Evolutionary conservation across 495 filamentous ascomycete genomes (phyloP), one percentile per base, ranked within the genome.

Genomic region (Physcia stellaris): DNA sequence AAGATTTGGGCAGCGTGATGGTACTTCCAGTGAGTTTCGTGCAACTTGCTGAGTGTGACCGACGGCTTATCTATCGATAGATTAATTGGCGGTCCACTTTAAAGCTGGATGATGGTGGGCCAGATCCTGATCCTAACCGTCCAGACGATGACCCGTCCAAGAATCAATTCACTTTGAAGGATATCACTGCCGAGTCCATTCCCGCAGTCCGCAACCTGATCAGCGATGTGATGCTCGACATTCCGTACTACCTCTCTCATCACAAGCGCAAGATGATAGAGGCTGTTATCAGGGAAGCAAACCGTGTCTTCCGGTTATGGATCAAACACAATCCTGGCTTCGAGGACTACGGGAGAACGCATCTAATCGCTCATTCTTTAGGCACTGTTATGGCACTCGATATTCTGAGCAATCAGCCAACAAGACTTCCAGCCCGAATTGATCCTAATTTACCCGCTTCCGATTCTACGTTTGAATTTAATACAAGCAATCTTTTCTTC

Each of bases 221-320:
- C 43, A 86, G 81, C 38, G 90, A 98, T 54, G 86, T 98, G 39
- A 93, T 98, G 83, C 75, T 94, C 4, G 90, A 98, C 53, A 85
- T 98, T 24, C 90, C 90, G 0, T 94, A 93, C 49, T 98, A 96
- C 58, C 73, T 98, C 45, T 94, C 87, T 1, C 82, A 90, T 48
- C 90, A 94, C 58, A 90, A 95, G 48, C 75, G 79, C 1, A 93
- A 84, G 58, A 96, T 98, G 86, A 78, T 93, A 20, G 68, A 77
- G 37, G 88, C 87, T 1, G 77, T 94, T 17, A 77, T 87, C n/a
- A 66, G 64, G 49, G 90, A 98, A 59, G 90, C 90, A 1, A 98
- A 98, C 48, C 74, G 90, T 2, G 79, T 98, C 4, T 95, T 88
- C 51, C 74, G 81, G 6, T 69, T 96, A 3, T 98, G 90, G 90